These are phyloP conservation scores for Mucor circinelloides DNA, from an alignment of 371 early-diverging fungal species.

Conservation along the genomic window DNA sequence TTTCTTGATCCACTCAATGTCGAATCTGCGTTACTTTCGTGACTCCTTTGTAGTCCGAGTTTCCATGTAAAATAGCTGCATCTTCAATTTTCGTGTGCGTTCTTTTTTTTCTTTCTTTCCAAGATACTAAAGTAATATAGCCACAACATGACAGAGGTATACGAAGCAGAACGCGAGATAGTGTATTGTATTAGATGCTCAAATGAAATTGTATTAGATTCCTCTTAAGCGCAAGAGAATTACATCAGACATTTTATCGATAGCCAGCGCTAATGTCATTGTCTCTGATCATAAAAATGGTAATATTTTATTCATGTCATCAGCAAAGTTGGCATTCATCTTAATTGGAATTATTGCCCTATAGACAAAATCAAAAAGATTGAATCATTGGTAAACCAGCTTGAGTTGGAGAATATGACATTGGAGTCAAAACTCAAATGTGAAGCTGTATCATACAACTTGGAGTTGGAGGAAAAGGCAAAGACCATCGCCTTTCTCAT, in stretches of 20 bases:
- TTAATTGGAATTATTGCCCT: not conserved
- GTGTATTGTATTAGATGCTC: not conserved
- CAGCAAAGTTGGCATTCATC: not conserved
- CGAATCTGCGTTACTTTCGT: not conserved
- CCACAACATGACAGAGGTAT: not conserved
- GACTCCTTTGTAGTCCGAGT: not conserved
- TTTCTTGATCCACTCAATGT: not conserved
- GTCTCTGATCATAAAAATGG: not conserved
- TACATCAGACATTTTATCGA: not conserved
- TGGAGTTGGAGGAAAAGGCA: not conserved
- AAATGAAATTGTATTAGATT: not conserved
- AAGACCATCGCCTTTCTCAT: not conserved
- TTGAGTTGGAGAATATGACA: not conserved
- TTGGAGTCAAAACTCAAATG: not conserved
- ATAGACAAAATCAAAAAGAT: conserved; percentile 1
- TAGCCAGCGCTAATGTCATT: not conserved
- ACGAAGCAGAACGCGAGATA: not conserved
- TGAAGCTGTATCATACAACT: not conserved
- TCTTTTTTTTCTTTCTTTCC: not conserved
- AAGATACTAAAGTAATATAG: not conserved
- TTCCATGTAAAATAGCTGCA: not conserved
- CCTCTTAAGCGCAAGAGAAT: not conserved
- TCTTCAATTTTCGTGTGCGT: not conserved
- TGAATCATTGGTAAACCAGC: not conserved
- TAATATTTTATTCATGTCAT: not conserved